These are phyloP conservation scores for Prunella vulgaris DNA, from an alignment of 257 asterid species.

Conservation along the genomic window DNA sequence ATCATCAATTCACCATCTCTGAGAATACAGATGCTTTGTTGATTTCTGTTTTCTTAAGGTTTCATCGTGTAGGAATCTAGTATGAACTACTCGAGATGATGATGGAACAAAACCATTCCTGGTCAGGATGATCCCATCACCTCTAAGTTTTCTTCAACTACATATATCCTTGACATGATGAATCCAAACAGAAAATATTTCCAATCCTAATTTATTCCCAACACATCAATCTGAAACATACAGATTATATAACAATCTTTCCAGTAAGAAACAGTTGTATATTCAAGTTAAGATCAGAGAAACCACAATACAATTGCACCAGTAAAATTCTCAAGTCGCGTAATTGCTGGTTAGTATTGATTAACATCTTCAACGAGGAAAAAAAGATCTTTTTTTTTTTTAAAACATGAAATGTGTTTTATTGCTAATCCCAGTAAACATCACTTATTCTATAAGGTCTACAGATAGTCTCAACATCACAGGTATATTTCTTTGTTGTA, in stretches of 20 bases:
- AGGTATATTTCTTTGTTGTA: constrained; percentile 6
- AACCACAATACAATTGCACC: neutral
- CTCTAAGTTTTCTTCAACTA: too few relatives aligned
- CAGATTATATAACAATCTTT: neutral
- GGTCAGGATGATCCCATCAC: neutral
- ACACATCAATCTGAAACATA: neutral
- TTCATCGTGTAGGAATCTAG: neutral
- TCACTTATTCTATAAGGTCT: constrained; percentile 27
- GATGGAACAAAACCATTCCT: neutral
- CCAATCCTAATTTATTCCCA: too few relatives aligned
- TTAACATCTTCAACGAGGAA: neutral
- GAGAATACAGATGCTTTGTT: neutral
- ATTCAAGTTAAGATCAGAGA: neutral
- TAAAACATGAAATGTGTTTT: constrained; percentile 5
- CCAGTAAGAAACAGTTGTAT: neutral
- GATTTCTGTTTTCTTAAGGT: neutral
- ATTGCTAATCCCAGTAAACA: constrained; percentile 24
- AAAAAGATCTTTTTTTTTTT: neutral
- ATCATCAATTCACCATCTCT: neutral
- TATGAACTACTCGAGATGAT: neutral
- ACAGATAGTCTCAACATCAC: constrained; percentile 12
- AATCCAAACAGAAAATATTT: neutral
- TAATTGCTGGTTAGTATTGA: neutral
- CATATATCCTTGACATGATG: too few relatives aligned
- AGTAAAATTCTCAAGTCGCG: neutral